Evolutionary conservation across 2,329 filamentous ascomycete species (phyloP).

Genomic region (Exophiala sideris): DNA sequence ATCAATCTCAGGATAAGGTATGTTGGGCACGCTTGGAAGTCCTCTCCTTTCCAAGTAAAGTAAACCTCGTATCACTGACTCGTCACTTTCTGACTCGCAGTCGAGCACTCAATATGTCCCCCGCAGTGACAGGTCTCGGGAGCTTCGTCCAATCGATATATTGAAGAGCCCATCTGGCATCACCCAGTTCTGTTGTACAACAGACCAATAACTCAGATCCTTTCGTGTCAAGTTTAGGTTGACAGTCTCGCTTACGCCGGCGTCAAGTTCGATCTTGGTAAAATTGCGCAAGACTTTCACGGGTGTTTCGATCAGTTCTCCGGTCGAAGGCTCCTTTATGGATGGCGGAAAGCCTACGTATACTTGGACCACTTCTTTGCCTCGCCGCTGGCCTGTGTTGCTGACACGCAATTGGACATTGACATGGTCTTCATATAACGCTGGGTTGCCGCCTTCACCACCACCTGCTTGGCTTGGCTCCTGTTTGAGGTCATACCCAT

Average conservation of each 20-base stretch:
- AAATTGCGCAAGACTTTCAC: slow-evolving; percentile 68
- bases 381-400: slow-evolving; percentile 26
- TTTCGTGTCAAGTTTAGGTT: slow-evolving; percentile 61
- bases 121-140: slow-evolving; percentile 28
- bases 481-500: slow-evolving; percentile 52
- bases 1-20: neutral
- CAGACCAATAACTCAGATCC: slow-evolving; percentile 72
- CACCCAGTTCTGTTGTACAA: slow-evolving; percentile 65
- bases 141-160: slow-evolving; percentile 30
- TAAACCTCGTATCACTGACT: slow-evolving; percentile 4
- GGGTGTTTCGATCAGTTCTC: slow-evolving; percentile 61
- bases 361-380: slow-evolving; percentile 29
- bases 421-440: slow-evolving; percentile 58
- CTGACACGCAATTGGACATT: slow-evolving; percentile 20
- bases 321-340: slow-evolving; percentile 41
- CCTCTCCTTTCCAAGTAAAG: neutral
- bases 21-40: neutral
- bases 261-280: slow-evolving; percentile 61
- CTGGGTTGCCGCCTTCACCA: slow-evolving; percentile 65
- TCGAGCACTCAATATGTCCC: slow-evolving; percentile 13
- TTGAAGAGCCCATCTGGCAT: slow-evolving; percentile 43
- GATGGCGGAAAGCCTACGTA: slow-evolving; percentile 34
- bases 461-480: slow-evolving; percentile 64
- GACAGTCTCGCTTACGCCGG: slow-evolving; percentile 53
- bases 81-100: neutral